A percentile compares a stretch with the other conserved stretches of the same genome.
These are phyloP conservation scores for Rhizopogon vesiculosus DNA, from an alignment of 768 basidiomycete species.

Conservation along the genomic window DNA sequence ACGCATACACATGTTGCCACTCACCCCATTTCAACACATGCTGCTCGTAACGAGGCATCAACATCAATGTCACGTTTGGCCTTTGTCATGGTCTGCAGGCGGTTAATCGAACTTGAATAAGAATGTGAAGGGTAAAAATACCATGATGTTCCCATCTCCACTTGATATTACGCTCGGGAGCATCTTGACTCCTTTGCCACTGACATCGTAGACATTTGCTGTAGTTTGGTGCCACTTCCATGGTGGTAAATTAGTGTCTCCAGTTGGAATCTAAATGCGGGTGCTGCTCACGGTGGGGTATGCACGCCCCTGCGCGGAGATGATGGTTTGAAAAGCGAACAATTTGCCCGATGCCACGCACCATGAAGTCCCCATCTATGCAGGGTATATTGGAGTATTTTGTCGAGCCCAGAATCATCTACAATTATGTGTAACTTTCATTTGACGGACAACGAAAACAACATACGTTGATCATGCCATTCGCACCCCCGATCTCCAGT, in stretches of 20 bases:
- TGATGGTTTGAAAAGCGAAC: constrained; percentile 1
- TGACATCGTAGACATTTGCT: constrained; percentile 22
- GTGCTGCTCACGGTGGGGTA: constrained; percentile 21
- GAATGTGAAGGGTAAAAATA: constrained; percentile 6
- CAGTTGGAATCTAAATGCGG: constrained; percentile 7
- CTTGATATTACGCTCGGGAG: constrained; percentile 32
- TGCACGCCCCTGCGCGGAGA: constrained; percentile 28
- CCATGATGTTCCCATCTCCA: constrained; percentile 34
- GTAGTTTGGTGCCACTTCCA: constrained; percentile 27
- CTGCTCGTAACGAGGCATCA: constrained; percentile 41
- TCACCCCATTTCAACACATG: constrained; percentile 47
- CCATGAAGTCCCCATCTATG: constrained; percentile 43
- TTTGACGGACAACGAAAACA: background rate
- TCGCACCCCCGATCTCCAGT: constrained; percentile 39
- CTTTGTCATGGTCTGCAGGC: constrained; percentile 33
- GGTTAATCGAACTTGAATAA: constrained; percentile 4
- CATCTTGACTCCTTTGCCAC: constrained; percentile 21
- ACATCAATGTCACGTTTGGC: constrained; percentile 39
- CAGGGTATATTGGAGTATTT: constrained; percentile 34
- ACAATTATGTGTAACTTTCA: constrained; percentile 4
- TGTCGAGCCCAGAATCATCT: constrained; percentile 33
- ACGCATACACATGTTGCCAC: background rate
- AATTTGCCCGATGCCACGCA: constrained; percentile 6
- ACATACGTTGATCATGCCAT: constrained; percentile 39
- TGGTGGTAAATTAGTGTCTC: constrained; percentile 2